These are phyloP conservation scores for Flammula alnicola DNA, from an alignment of 1,284 basidiomycete species.

Conservation along the genomic window DNA sequence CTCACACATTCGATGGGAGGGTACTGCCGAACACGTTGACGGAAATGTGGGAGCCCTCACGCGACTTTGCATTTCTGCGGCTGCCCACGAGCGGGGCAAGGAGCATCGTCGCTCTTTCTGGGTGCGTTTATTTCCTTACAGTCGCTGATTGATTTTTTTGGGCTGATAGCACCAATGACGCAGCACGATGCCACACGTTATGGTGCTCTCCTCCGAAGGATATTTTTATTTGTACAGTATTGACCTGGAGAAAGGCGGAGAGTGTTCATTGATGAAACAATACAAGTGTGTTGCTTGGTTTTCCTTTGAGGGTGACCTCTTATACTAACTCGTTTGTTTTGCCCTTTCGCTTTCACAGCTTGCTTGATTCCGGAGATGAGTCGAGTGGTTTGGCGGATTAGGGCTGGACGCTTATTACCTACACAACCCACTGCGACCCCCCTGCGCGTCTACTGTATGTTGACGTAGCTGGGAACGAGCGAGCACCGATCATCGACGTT, in stretches of 20 bases:
- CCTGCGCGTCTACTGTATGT: too few species aligned
- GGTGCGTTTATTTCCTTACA: constrained; percentile 44
- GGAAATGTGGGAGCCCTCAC: constrained; percentile 96
- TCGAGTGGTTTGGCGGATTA: constrained; percentile 7
- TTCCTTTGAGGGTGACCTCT: too few species aligned
- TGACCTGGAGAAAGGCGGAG: constrained; percentile 95
- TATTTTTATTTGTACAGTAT: constrained; percentile 97
- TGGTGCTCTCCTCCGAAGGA: constrained; percentile 96
- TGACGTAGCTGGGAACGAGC: too few species aligned
- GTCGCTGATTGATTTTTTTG: too few species aligned
- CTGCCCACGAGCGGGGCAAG: constrained; percentile 77
- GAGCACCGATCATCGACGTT: too few species aligned
- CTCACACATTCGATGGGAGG: constrained; percentile 86
- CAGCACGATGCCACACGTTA: constrained; percentile 93
- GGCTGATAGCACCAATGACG: background rate
- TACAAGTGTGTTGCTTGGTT: constrained; percentile 57
- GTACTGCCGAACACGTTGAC: constrained; percentile 91
- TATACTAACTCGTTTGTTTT: too few species aligned
- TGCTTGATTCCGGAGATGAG: constrained; percentile 34
- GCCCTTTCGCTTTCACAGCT: constrained; percentile 21
- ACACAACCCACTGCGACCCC: too few species aligned
- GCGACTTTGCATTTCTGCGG: constrained; percentile 94
- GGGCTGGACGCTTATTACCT: too few species aligned
- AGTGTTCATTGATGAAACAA: constrained; percentile 94
- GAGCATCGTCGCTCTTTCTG: constrained; percentile 86